phyloP scores from a whole-genome alignment of 148 eudicot genomes.

The Cornus suecica region DNA sequence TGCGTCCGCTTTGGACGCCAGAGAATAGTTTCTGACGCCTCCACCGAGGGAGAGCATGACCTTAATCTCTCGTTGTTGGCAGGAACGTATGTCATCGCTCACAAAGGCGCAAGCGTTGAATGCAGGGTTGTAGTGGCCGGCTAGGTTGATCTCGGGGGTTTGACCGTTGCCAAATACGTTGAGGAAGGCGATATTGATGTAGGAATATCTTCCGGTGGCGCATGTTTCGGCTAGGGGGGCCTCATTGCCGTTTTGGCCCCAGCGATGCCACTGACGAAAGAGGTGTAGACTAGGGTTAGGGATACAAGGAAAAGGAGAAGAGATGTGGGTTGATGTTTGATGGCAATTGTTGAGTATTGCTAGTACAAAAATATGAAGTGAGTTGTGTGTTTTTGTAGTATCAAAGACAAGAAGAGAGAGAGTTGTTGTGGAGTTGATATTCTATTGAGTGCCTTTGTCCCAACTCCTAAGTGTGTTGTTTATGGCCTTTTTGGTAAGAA shows the following conservation, averaged over 20 bases:
- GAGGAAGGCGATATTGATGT: slow-evolving; percentile 43
- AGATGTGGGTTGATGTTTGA: slow-evolving; percentile 10
- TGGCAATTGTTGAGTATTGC: no score
- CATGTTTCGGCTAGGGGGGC: slow-evolving; percentile 5
- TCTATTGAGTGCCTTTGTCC: no score
- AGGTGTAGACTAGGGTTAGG: slow-evolving; percentile 13
- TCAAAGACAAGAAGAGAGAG: no score
- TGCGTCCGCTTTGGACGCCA: slow-evolving; percentile 36
- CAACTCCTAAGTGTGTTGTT: background rate
- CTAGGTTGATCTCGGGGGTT: slow-evolving; percentile 38
- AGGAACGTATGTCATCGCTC: slow-evolving; percentile 31
- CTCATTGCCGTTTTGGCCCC: background rate
- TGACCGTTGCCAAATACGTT: slow-evolving; percentile 47
- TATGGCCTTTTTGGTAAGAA: background rate
- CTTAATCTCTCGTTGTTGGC: slow-evolving; percentile 39
- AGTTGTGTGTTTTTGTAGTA: background rate
- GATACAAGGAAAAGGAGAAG: slow-evolving; percentile 30
- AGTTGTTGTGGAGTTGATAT: no score
- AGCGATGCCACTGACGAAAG: background rate
- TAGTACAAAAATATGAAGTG: no score
- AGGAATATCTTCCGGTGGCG: slow-evolving; percentile 36
- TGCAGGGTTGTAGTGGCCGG: slow-evolving; percentile 45
- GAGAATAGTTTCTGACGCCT: slow-evolving; percentile 44
- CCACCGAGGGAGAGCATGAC: slow-evolving; percentile 47
- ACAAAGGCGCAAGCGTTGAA: slow-evolving; percentile 34